Base-by-base conservation (phyloP, 2,329 filamentous ascomycete genomes). In the Microdochium trichocladiopsis region DNA sequence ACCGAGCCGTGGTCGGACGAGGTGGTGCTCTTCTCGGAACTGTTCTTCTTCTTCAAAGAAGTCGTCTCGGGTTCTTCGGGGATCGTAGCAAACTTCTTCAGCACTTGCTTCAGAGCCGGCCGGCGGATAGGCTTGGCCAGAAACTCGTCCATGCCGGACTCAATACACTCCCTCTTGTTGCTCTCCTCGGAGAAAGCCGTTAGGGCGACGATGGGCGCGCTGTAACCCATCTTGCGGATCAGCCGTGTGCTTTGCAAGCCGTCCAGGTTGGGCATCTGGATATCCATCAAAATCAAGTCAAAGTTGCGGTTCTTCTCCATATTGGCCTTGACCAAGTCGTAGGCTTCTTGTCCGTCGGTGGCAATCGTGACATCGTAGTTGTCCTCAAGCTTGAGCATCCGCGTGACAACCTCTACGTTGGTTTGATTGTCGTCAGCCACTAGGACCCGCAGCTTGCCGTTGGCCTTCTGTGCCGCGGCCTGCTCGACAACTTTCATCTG, bases 201-300 rank as follows among this genome's bases (percentile, higher is more conserved):
- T 47, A 96, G 72, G 0, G 92, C 92, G 14, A 96, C 90, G 55
- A 96, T 96, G 0, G 92, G 92, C 2, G 88, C 87, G 11, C 80
- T 84, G 69, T 94, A 96, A 1, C 92, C 92, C 74, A 93, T 88
- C 65, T 90, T 76, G 6, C 92, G 83, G 60, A 96, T 96, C 31
- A 95, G 74, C 10, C 86, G 81, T 1, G 92, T 96, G 48, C 87
- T 92, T 65, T 96, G 87, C 23, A 96, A 73, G 1, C 92, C 92
- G 63, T 96, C 91, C 14, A 96, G 79, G 56, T 94, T 95, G 3
- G 92, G 92, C 92, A 96, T 96, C 69, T 89, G 90, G 8, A 96
- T 87, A 61, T 96, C 92, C 92, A 96, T 96, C 64, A 96, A 94
- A 56, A 96, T 93, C 24, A 96, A 76, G 59, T 95, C 90, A 64